phyloP scores from a whole-genome alignment of 495 filamentous ascomycete genomes.

The Penicillium robsamsonii region DNA sequence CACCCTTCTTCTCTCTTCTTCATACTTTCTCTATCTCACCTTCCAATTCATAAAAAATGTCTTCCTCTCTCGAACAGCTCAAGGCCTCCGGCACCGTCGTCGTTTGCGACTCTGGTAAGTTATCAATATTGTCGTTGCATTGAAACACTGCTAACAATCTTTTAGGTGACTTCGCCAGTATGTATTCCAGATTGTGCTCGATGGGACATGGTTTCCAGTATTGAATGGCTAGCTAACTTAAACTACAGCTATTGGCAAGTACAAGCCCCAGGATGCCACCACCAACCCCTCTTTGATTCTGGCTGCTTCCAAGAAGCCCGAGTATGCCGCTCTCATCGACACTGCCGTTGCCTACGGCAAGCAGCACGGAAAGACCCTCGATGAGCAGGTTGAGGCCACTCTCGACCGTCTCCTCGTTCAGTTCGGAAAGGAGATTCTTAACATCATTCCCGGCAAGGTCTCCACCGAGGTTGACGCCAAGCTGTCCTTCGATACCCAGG shows the following conservation, averaged over 20 bases:
- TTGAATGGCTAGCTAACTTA: conserved; percentile 21
- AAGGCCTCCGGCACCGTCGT: conserved; percentile 95
- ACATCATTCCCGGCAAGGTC: conserved; percentile 96
- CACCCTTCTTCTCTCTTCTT: conserved; percentile 28
- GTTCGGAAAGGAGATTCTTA: conserved; percentile 96
- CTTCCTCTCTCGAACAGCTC: conserved; percentile 89
- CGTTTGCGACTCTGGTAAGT: conserved; percentile 93
- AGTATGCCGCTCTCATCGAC: conserved; percentile 93
- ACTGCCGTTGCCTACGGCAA: conserved; percentile 83
- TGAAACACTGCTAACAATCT: conserved; percentile 21
- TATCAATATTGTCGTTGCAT: conserved; percentile 3
- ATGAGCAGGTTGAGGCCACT: conserved; percentile 77
- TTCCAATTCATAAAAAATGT: conserved; percentile 54
- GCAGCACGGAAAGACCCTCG: conserved; percentile 59
- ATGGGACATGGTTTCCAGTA: background rate
- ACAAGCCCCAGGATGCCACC: conserved; percentile 99
- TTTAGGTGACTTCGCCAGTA: conserved; percentile 76
- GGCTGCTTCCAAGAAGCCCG: conserved; percentile 94
- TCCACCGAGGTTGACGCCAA: conserved; percentile 97
- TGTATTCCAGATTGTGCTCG: conserved; percentile 31
- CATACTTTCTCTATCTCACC: conserved; percentile 13
- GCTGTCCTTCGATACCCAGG: conserved; percentile 93
- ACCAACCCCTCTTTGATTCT: conserved; percentile 99
- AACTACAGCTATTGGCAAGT: conserved; percentile 89
- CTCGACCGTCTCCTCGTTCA: conserved; percentile 93